A percentile compares a stretch with the other conserved stretches of the same genome.
These are phyloP conservation scores for Jamesozyma jinghongensis DNA, from an alignment of 805 yeast species.

Conservation along the genomic window DNA sequence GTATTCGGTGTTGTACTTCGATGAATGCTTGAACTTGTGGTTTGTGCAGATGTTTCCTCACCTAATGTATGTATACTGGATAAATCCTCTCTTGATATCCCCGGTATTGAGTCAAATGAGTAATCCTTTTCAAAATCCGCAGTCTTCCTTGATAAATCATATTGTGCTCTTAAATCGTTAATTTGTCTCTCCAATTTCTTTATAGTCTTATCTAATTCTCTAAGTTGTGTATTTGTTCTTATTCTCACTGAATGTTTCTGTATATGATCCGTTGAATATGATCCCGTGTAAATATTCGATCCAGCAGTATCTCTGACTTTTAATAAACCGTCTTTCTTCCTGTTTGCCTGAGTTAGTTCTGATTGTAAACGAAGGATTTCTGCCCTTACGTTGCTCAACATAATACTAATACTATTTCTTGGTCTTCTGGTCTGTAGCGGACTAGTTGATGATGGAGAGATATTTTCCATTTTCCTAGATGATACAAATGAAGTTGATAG, in stretches of 20 bases:
- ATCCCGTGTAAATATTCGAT: constrained; percentile 27
- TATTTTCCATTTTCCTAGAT: constrained; percentile 20
- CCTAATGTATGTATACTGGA: neutral
- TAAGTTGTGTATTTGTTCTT: constrained; percentile 26
- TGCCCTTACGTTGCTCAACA: constrained; percentile 13
- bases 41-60: neutral
- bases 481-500: constrained; percentile 30
- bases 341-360: constrained; percentile 15
- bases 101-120: neutral
- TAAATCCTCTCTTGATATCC: constrained; percentile 1
- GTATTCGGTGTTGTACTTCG: neutral
- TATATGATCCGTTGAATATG: constrained; percentile 30
- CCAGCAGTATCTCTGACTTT: constrained; percentile 21
- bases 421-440: constrained; percentile 19
- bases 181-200: constrained; percentile 24
- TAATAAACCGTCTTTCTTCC: constrained; percentile 21
- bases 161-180: constrained; percentile 16
- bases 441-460: constrained; percentile 23
- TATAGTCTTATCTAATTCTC: constrained; percentile 25
- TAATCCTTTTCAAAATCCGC: constrained; percentile 2
- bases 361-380: constrained; percentile 20
- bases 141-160: constrained; percentile 12
- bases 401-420: constrained; percentile 19
- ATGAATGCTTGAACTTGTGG: neutral
- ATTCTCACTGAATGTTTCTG: constrained; percentile 29